These are phyloP conservation scores for Leptographium lundbergii DNA, from an alignment of 2,329 filamentous ascomycete genomes.

Conservation along the genomic window DNA sequence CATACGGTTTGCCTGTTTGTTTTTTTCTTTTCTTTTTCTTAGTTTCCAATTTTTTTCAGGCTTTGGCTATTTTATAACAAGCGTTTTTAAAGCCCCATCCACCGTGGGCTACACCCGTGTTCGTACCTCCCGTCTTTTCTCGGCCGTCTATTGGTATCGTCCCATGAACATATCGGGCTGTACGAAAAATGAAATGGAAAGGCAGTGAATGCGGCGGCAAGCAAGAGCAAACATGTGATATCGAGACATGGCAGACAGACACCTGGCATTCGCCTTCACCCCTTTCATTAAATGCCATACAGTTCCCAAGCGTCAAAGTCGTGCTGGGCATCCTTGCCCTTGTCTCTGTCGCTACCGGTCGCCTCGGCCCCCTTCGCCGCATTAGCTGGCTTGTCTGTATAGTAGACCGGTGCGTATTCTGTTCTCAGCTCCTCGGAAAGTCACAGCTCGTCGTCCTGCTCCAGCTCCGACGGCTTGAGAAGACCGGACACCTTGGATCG, in stretches of 20 bases:
- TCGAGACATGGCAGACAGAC: neutral
- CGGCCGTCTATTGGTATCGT: constrained; percentile 3
- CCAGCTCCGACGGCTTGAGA: constrained; percentile 93
- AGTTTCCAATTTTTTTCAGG: neutral
- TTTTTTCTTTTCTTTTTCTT: neutral
- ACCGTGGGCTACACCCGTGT: neutral
- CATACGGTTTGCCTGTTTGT: neutral
- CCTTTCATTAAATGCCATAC: constrained; percentile 8
- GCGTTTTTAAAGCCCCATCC: neutral
- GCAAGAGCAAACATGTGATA: neutral
- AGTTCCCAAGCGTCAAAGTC: constrained; percentile 11
- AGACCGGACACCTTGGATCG: constrained; percentile 91
- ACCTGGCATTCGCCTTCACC: neutral
- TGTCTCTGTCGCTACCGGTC: neutral
- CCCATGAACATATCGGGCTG: neutral
- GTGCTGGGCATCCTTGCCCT: neutral
- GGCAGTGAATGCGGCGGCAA: neutral
- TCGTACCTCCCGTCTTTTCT: neutral
- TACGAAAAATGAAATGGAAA: neutral
- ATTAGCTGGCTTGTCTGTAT: neutral
- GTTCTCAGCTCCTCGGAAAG: constrained; percentile 55
- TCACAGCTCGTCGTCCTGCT: constrained; percentile 82
- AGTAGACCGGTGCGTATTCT: constrained; percentile 38
- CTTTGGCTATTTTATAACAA: neutral
- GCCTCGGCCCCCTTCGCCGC: neutral